These are phyloP conservation scores for Nakazawaea laoshanensis DNA, from an alignment of 805 yeast species.

Conservation along the genomic window DNA sequence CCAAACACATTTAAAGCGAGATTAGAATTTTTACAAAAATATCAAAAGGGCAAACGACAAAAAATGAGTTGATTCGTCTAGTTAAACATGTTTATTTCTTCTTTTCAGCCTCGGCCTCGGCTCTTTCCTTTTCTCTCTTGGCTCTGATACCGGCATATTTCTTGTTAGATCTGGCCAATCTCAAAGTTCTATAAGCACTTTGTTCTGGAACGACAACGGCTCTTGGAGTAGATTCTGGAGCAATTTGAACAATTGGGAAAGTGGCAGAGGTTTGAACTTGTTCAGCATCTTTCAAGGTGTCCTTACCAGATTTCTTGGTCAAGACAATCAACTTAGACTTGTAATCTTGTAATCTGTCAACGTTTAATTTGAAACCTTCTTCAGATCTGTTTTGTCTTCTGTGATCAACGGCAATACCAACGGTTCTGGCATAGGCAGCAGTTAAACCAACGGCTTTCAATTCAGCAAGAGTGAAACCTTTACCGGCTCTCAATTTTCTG, in stretches of 20 bases:
- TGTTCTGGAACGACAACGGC: constrained; percentile 71
- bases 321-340: constrained; percentile 90
- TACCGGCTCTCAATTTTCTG: constrained; percentile 99
- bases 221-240: constrained; percentile 70
- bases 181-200: constrained; percentile 87
- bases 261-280: constrained; percentile 69
- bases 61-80: not conserved
- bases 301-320: constrained; percentile 77
- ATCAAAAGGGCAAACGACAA: not conserved
- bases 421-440: constrained; percentile 93
- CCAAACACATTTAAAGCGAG: constrained; percentile 4
- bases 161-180: constrained; percentile 92
- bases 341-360: constrained; percentile 95
- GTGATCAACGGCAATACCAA: constrained; percentile 99
- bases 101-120: constrained; percentile 99
- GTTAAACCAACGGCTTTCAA: constrained; percentile 94
- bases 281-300: constrained; percentile 54
- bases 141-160: constrained; percentile 93
- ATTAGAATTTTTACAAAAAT: constrained; percentile 1
- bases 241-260: constrained; percentile 87
- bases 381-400: constrained; percentile 98
- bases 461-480: constrained; percentile 98
- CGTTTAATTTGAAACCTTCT: constrained; percentile 92
- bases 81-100: constrained; percentile 60
- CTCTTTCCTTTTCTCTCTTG: constrained; percentile 94